Evolutionary conservation across 805 yeast species (phyloP).

Genomic region (Candida germanica): DNA sequence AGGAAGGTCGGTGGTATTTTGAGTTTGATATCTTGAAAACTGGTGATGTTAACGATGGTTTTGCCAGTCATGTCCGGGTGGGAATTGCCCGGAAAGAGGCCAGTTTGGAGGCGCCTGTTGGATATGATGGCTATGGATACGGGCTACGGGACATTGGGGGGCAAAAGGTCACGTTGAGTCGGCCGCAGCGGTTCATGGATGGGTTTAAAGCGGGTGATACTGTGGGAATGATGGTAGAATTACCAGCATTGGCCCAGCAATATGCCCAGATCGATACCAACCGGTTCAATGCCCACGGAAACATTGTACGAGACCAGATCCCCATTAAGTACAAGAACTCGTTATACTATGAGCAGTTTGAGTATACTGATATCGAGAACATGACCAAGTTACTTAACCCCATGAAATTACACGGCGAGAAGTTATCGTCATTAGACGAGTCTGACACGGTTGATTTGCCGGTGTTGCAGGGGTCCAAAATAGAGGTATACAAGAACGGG

Average conservation of each 20-base stretch:
- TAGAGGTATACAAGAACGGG: slow-evolving; percentile 80
- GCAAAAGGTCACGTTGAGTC: slow-evolving; percentile 70
- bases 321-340: slow-evolving; percentile 81
- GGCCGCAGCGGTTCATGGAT: slow-evolving; percentile 54
- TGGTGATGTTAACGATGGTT: slow-evolving; percentile 18
- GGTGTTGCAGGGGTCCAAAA: slow-evolving; percentile 52
- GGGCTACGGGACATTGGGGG: slow-evolving; percentile 81
- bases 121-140: slow-evolving; percentile 91
- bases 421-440: slow-evolving; percentile 32
- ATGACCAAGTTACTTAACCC: slow-evolving; percentile 77
- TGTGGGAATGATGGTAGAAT: slow-evolving; percentile 69
- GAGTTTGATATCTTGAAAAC: slow-evolving; percentile 63
- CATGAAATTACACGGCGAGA: slow-evolving; percentile 67
- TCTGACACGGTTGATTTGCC: slow-evolving; percentile 33
- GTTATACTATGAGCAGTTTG: slow-evolving; percentile 80
- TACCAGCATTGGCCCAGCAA: slow-evolving; percentile 58
- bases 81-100: slow-evolving; percentile 88
- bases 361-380: slow-evolving; percentile 63
- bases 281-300: slow-evolving; percentile 25
- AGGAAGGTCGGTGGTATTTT: slow-evolving; percentile 78
- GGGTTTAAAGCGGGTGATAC: slow-evolving; percentile 76
- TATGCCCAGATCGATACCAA: slow-evolving; percentile 13
- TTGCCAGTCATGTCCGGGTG: slow-evolving; percentile 60
- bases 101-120: slow-evolving; percentile 90
- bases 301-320: slow-evolving; percentile 74